phyloP scores from a whole-genome alignment of 2,329 filamentous ascomycete genomes.

The Sordariomycetes sp. region DNA sequence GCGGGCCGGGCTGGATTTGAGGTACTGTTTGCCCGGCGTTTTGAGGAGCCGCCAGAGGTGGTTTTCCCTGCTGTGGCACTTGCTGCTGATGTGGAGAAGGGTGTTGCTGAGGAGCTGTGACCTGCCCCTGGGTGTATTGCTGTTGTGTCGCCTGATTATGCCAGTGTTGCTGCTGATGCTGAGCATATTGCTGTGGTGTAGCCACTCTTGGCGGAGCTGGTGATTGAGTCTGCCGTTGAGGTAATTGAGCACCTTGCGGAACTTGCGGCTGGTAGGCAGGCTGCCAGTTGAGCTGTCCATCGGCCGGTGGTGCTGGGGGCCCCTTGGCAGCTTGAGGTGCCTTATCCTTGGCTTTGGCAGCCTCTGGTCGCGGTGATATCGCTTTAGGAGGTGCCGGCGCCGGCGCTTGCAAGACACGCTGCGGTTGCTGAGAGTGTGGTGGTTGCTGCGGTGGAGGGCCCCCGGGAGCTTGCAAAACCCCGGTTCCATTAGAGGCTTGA shows the following conservation, averaged over 20 bases:
- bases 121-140: constrained; percentile 1
- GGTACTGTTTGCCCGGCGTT: constrained; percentile 22
- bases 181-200: constrained; percentile 12
- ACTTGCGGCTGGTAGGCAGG: constrained; percentile 28
- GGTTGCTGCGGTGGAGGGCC: constrained; percentile 19
- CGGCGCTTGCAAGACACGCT: constrained; percentile 20
- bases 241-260: constrained; percentile 11
- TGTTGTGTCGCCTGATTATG: constrained; percentile 2
- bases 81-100: constrained; percentile 9
- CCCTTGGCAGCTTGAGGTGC: constrained; percentile 4
- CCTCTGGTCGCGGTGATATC: constrained; percentile 23
- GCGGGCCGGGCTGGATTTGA: constrained; percentile 22
- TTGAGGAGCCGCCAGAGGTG: constrained; percentile 19
- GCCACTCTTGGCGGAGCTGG: constrained; percentile 12
- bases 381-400: no score
- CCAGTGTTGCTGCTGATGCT: constrained; percentile 9
- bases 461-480: constrained; percentile 25
- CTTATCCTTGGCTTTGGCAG: constrained; percentile 16
- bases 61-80: constrained; percentile 8
- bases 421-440: constrained; percentile 13
- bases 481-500: constrained; percentile 17
- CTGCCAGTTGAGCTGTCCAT: constrained; percentile 27
- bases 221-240: constrained; percentile 15
- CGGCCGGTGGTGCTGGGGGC: constrained; percentile 12
- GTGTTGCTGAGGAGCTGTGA: constrained; percentile 1